Evolutionary conservation across 805 yeast species (phyloP).

Genomic region (Candida pini): DNA sequence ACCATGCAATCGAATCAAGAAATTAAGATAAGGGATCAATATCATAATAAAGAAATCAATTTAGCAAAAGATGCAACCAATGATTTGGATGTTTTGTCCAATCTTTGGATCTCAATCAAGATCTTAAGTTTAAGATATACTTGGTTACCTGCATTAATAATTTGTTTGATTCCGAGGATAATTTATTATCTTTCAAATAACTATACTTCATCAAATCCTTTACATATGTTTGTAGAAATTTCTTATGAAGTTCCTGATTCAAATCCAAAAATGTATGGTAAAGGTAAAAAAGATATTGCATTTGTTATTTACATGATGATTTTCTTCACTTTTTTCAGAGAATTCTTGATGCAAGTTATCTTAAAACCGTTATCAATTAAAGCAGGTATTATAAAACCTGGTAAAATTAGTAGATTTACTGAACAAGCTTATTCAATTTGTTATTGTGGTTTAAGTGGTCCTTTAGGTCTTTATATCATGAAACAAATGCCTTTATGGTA

Average conservation of each 20-base stretch:
- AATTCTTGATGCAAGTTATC: constrained; percentile 79
- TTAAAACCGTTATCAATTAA: constrained; percentile 64
- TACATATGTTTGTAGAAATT: constrained; percentile 57
- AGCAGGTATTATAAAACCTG: constrained; percentile 45
- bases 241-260: constrained; percentile 61
- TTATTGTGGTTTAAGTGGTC: constrained; percentile 77
- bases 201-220: constrained; percentile 50
- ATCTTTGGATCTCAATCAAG: constrained; percentile 50
- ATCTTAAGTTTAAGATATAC: constrained; percentile 58
- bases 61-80: constrained; percentile 21
- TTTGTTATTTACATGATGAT: constrained; percentile 79
- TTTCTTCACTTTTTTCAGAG: constrained; percentile 86
- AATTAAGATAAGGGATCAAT: constrained; percentile 34
- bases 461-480: constrained; percentile 89
- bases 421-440: constrained; percentile 86
- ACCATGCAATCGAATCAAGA: constrained; percentile 52
- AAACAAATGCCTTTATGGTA: constrained; percentile 78
- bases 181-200: constrained; percentile 54
- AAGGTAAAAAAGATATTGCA: constrained; percentile 76
- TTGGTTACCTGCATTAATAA: constrained; percentile 64
- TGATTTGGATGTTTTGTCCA: constrained; percentile 50
- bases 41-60: constrained; percentile 27
- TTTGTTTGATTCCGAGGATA: constrained; percentile 35
- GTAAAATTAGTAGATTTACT: constrained; percentile 74
- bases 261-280: constrained; percentile 61